Conservation (phyloP, 305 asterid species). For the Nicotiana rustica region DNA sequence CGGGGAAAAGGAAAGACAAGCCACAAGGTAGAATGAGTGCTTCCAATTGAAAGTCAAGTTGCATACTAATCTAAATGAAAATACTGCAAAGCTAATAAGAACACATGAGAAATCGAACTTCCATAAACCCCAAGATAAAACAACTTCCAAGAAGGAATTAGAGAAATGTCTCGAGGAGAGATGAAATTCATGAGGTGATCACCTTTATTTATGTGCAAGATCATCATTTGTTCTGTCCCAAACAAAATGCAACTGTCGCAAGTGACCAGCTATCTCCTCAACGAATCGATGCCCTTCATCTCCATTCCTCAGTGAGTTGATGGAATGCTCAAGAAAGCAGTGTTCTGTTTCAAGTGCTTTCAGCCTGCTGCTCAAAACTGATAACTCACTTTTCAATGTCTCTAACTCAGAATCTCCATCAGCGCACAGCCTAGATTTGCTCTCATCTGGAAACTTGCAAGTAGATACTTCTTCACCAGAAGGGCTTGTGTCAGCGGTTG, state of each 20-base stretch:
- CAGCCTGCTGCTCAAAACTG: slow-evolving; percentile 49
- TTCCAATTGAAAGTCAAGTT: not conserved
- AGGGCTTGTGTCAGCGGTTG: slow-evolving; percentile 30
- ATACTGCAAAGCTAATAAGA: not conserved
- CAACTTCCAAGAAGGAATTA: not conserved
- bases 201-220: slow-evolving; percentile 45
- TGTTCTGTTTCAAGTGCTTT: slow-evolving; percentile 57
- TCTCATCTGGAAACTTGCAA: slow-evolving; percentile 31
- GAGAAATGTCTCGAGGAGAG: not conserved
- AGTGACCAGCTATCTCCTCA: slow-evolving; percentile 53
- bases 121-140: not conserved
- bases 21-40: not conserved
- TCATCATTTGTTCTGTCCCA: slow-evolving; percentile 41
- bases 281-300: slow-evolving; percentile 51
- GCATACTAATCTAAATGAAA: not conserved
- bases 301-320: slow-evolving; percentile 55
- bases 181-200: slow-evolving; percentile 30
- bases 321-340: slow-evolving; percentile 54
- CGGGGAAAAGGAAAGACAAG: not conserved
- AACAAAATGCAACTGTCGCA: slow-evolving; percentile 53
- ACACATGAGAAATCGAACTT: not conserved
- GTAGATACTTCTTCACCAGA: slow-evolving; percentile 36
- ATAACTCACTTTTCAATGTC: slow-evolving; percentile 51
- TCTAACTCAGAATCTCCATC: slow-evolving; percentile 43
- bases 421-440: slow-evolving; percentile 17